Evolutionary conservation across 225 moss, liverwort and hornwort species (phyloP), one percentile per base, ranked within the genome.

Genomic region (Pseudisothecium myosuroides): DNA sequence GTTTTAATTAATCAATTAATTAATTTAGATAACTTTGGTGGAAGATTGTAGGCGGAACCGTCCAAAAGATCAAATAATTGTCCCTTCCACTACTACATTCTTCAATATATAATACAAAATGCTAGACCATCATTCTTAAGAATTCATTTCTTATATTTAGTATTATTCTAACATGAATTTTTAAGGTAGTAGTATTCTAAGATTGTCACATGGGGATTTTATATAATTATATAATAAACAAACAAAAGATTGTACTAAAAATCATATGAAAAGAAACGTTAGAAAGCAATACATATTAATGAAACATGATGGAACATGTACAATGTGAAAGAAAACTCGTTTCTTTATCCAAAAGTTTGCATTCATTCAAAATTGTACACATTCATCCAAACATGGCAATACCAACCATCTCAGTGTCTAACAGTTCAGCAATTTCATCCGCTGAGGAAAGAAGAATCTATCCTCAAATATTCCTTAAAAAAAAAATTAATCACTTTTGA

Each of bases 11-110:
- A 23, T 14, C 24, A 8, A 27, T 16, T 43, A 9, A 43, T 72
- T 5, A 3, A 28, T 73, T 9, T 5, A 9, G 17, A 41, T 0
- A 27, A 17, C 2, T 45, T 31, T 31, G 0, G 31, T 31, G 0
- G 49, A 2, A 0, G 7, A 31, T 12, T 74, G 11, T 74, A 47
- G 16, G 4, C 17, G 2, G 5, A n/a, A n/a, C n/a, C n/a, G n/a
- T n/a, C n/a, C n/a, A n/a, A n/a, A n/a, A n/a, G n/a, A n/a, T n/a
- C n/a, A n/a, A n/a, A n/a, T n/a, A n/a, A n/a, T n/a, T n/a, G n/a
- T n/a, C n/a, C n/a, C n/a, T n/a, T n/a, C n/a, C n/a, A n/a, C 16
- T 36, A 60, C 14, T 3, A 41, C 4, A 4, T 5, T 71, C 41
- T 22, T 41, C 1, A 5, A 41, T 41, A 41, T 26, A 8, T 9